Percentiles rank a stretch among this genome's conserved stretches.
These are phyloP conservation scores for Deinandra increscens DNA, from an alignment of 129 eudicot genomes.

Conservation along the genomic window DNA sequence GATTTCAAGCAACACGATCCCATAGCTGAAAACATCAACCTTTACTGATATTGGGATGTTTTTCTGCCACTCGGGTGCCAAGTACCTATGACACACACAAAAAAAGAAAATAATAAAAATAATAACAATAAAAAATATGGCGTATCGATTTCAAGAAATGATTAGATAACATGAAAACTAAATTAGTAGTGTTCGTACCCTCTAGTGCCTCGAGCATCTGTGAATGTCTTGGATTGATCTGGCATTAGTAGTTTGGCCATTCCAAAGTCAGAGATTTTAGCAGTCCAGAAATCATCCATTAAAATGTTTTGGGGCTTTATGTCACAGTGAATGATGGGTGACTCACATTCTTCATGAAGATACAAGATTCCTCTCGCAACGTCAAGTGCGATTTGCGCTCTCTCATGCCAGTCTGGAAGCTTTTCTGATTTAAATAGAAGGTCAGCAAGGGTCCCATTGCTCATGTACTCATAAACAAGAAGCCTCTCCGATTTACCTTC, in stretches of 20 bases:
- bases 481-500: constrained; percentile 34
- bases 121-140: too few species aligned
- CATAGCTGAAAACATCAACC: constrained; percentile 49
- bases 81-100: constrained; percentile 25
- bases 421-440: constrained; percentile 28
- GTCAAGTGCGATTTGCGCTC: constrained; percentile 43
- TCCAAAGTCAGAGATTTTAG: constrained; percentile 55
- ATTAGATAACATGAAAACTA: neutral
- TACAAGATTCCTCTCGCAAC: constrained; percentile 51
- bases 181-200: constrained; percentile 19
- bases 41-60: constrained; percentile 43
- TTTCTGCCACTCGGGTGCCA: constrained; percentile 54
- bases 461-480: constrained; percentile 53
- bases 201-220: constrained; percentile 44
- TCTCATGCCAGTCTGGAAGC: constrained; percentile 38
- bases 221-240: constrained; percentile 45
- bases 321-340: constrained; percentile 53
- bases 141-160: neutral
- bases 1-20: constrained; percentile 43
- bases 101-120: too few species aligned
- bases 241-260: constrained; percentile 49
- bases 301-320: constrained; percentile 55
- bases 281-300: constrained; percentile 39
- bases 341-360: constrained; percentile 45
- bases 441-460: constrained; percentile 44